Evolutionary conservation across 176 grass and related monocot genomes (phyloP).

Genomic region (Areca catechu): DNA sequence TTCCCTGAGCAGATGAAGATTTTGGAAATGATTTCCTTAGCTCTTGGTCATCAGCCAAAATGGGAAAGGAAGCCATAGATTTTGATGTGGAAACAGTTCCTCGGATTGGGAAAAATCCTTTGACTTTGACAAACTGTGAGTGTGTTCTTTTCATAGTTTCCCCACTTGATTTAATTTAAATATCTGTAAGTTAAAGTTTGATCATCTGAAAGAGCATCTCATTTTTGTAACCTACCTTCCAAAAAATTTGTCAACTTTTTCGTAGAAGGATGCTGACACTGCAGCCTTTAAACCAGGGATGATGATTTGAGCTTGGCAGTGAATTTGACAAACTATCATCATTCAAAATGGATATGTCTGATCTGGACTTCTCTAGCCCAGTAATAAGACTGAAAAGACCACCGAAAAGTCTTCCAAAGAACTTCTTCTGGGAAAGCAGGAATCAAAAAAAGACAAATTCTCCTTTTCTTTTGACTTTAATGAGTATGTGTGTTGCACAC

Average conservation of each 20-base stretch:
- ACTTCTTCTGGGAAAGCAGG: constrained; percentile 45
- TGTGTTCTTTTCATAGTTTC: constrained; percentile 14
- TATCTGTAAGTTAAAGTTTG: no score
- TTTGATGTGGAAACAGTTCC: constrained; percentile 62
- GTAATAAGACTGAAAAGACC: constrained; percentile 49
- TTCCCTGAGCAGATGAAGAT: constrained; percentile 56
- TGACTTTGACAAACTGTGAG: constrained; percentile 82
- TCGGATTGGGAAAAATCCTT: constrained; percentile 49
- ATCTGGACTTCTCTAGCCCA: constrained; percentile 76
- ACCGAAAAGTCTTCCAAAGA: constrained; percentile 28
- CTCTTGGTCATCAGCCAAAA: constrained; percentile 60
- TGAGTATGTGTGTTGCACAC: constrained; percentile 50
- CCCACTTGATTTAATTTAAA: background rate
- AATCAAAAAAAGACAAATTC: constrained; percentile 53
- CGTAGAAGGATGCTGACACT: no score
- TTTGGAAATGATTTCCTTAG: constrained; percentile 85
- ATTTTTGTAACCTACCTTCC: no score
- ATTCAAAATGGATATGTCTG: constrained; percentile 80
- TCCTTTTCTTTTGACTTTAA: constrained; percentile 91
- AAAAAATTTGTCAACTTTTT: no score
- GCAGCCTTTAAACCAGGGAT: constrained; percentile 38
- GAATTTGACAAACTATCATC: constrained; percentile 77
- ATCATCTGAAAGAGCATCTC: no score
- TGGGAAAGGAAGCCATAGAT: constrained; percentile 49
- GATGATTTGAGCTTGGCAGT: constrained; percentile 84